These are phyloP conservation scores for Spergularia marina DNA, from an alignment of 148 eudicot species.

Conservation along the genomic window DNA sequence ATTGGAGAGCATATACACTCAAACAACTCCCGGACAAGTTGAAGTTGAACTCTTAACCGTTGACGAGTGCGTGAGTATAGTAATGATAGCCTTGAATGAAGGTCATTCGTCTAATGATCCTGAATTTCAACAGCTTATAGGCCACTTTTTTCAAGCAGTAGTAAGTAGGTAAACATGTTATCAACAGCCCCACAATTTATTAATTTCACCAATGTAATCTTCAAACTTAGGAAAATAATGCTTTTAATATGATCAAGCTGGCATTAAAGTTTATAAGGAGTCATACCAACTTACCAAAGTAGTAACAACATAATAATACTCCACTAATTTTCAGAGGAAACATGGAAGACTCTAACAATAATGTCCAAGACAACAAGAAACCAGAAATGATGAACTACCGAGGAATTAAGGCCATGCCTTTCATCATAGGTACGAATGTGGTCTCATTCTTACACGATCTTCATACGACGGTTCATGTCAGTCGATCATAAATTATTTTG, in stretches of 20 bases:
- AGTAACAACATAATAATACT: not conserved
- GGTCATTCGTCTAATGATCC: slow-evolving; percentile 1
- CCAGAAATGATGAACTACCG: slow-evolving; percentile 42
- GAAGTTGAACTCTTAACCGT: no score
- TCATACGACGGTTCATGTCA: not conserved
- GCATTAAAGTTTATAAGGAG: not conserved
- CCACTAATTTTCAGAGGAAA: not conserved
- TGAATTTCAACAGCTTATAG: not conserved
- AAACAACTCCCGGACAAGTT: no score
- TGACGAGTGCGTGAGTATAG: no score
- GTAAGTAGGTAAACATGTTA: slow-evolving; percentile 9
- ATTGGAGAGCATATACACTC: no score
- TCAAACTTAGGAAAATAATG: no score
- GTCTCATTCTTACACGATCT: no score
- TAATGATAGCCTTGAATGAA: not conserved
- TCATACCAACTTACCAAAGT: not conserved
- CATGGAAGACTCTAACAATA: slow-evolving; percentile 24
- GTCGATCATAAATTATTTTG: no score
- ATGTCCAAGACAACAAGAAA: slow-evolving; percentile 33
- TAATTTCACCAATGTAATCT: not conserved
- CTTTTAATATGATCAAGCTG: not conserved
- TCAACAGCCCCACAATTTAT: slow-evolving; percentile 5
- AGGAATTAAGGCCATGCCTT: slow-evolving; percentile 70
- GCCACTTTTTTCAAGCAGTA: not conserved
- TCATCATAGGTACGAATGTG: slow-evolving; percentile 67